Conservation (phyloP, 306 rosid species). For the Quercus aquifolioides region DNA sequence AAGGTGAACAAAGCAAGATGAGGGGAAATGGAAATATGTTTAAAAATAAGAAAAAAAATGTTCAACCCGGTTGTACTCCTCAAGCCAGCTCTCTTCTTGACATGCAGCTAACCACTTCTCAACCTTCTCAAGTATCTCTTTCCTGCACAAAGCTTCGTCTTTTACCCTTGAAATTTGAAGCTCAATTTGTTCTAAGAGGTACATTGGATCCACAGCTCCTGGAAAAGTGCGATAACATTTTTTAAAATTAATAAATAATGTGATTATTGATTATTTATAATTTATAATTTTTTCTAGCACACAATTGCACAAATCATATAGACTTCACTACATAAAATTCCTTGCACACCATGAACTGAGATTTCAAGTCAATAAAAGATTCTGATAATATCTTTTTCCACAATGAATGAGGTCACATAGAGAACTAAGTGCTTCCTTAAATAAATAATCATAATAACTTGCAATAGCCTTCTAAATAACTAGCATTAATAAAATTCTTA, state of each 20-base stretch:
- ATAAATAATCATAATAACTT: conserved; percentile 2
- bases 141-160: conserved; percentile 66
- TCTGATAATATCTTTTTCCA: not conserved
- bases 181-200: conserved; percentile 53
- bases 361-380: not conserved
- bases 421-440: not conserved
- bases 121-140: conserved; percentile 71
- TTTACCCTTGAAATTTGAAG: conserved; percentile 46
- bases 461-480: not conserved
- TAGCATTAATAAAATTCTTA: conserved; percentile 11
- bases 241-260: not conserved
- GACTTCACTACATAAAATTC: not conserved
- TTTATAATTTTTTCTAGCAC: not conserved
- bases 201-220: conserved; percentile 42
- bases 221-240: conserved; percentile 5
- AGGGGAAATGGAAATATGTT: not conserved
- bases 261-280: not conserved
- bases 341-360: not conserved
- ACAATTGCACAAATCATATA: not conserved
- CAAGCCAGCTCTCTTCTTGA: conserved; percentile 88
- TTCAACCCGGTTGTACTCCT: conserved; percentile 76
- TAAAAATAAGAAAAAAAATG: not conserved
- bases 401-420: not conserved
- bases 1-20: conserved; percentile 1
- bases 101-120: conserved; percentile 72